Percentiles rank a stretch among this genome's conserved stretches.
These are phyloP conservation scores for Chrysanthemum makinoi DNA, from an alignment of 129 eudicot species.

Conservation along the genomic window DNA sequence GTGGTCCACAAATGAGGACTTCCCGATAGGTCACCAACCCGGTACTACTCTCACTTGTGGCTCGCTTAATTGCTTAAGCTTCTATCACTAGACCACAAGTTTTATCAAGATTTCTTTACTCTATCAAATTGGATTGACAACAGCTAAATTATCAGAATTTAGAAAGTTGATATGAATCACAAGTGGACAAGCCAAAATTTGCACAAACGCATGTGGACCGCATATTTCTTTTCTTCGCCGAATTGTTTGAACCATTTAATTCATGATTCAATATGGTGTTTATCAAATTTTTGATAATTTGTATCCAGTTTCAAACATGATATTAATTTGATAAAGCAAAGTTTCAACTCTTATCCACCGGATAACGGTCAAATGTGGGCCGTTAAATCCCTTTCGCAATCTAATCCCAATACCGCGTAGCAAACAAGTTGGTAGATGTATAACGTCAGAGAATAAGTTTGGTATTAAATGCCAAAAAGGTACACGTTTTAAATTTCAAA, in stretches of 20 bases:
- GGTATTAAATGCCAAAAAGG: constrained; percentile 18
- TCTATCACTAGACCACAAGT: no score
- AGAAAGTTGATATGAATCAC: background rate
- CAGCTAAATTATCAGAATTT: no score
- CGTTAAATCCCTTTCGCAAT: constrained; percentile 8
- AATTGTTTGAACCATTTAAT: no score
- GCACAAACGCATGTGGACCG: background rate
- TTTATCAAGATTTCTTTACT: no score
- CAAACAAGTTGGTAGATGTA: constrained; percentile 31
- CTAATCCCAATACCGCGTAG: constrained; percentile 18
- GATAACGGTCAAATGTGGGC: constrained; percentile 26
- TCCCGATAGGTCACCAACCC: no score
- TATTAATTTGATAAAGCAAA: background rate
- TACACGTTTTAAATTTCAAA: constrained; percentile 7
- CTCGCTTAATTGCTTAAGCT: no score
- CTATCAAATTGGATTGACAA: no score
- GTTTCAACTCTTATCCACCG: background rate
- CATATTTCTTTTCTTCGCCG: background rate
- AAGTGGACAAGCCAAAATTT: background rate
- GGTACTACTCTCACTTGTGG: no score
- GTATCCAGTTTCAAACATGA: no score
- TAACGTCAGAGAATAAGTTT: background rate
- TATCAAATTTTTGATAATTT: no score
- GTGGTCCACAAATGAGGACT: no score
- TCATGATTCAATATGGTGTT: no score